phyloP scores from a whole-genome alignment of 2,329 filamentous ascomycete genomes.

The Nothophoma quercina region DNA sequence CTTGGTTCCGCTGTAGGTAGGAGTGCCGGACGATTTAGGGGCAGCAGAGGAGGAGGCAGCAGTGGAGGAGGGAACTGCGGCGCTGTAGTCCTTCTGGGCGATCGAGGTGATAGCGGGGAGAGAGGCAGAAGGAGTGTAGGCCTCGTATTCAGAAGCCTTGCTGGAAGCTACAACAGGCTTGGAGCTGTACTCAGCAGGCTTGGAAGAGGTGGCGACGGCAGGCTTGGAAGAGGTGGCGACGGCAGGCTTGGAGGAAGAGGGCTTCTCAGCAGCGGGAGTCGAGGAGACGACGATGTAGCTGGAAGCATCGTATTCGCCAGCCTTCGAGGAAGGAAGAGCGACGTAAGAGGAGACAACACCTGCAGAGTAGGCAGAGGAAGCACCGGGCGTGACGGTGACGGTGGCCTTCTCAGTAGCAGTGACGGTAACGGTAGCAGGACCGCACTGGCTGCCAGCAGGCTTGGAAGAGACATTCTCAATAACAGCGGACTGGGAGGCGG shows the following conservation, averaged over 20 bases:
- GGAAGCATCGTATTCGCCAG: constrained; percentile 19
- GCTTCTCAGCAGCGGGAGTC: constrained; percentile 19
- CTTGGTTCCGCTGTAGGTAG: constrained; percentile 57
- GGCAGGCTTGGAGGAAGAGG: constrained; percentile 16
- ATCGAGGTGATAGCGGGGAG: constrained; percentile 14
- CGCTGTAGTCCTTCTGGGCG: constrained; percentile 17
- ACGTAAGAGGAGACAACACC: constrained; percentile 25
- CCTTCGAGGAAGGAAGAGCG: constrained; percentile 17
- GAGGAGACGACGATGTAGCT: constrained; percentile 19
- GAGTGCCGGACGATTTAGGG: constrained; percentile 29
- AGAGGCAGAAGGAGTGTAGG: constrained; percentile 15
- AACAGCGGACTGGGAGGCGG: constrained; percentile 23
- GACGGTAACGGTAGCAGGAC: constrained; percentile 44
- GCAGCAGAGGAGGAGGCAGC: constrained; percentile 26
- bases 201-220: constrained; percentile 17
- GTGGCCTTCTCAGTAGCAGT: constrained; percentile 53
- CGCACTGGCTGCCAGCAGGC: constrained; percentile 29
- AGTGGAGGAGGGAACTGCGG: constrained; percentile 15
- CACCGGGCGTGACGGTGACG: constrained; percentile 48
- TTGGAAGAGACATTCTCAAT: constrained; percentile 31
- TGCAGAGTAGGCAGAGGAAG: constrained; percentile 14
- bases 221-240: no score
- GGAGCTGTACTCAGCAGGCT: constrained; percentile 15
- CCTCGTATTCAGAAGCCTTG: constrained; percentile 24
- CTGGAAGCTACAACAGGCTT: constrained; percentile 17